phyloP scores from a whole-genome alignment of 2,329 filamentous ascomycete genomes.

The Myriosclerotinia duriaeana region DNA sequence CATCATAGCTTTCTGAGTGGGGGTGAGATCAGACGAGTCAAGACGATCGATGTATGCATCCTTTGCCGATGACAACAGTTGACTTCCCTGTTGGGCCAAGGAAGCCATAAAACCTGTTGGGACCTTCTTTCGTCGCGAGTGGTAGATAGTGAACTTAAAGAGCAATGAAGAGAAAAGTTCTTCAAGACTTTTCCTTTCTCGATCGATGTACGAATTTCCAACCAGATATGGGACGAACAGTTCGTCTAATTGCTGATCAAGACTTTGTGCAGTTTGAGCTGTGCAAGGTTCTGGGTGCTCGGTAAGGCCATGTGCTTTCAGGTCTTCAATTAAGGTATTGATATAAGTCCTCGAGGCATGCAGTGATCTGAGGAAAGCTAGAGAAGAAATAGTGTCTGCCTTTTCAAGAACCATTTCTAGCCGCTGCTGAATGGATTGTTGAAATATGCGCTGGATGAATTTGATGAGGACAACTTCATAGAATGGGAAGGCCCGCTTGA shows the following conservation, averaged over 20 bases:
- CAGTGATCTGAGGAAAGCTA: constrained; percentile 86
- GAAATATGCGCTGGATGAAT: constrained; percentile 93
- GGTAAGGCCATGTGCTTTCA: constrained; percentile 91
- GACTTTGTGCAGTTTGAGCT: constrained; percentile 74
- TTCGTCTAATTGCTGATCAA: constrained; percentile 74
- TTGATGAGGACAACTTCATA: constrained; percentile 91
- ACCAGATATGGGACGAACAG: constrained; percentile 71
- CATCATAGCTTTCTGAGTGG: constrained; percentile 87
- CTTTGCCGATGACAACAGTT: constrained; percentile 81
- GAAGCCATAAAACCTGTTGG: constrained; percentile 91
- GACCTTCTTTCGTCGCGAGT: constrained; percentile 82
- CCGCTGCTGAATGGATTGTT: constrained; percentile 95
- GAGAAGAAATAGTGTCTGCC: constrained; percentile 83
- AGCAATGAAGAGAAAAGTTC: constrained; percentile 86
- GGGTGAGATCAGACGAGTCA: constrained; percentile 82
- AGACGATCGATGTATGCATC: constrained; percentile 88
- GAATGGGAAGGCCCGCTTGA: constrained; percentile 93
- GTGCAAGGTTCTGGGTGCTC: constrained; percentile 93
- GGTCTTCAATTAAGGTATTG: constrained; percentile 80
- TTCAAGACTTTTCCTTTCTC: constrained; percentile 68
- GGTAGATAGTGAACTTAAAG: constrained; percentile 96
- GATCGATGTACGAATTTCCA: constrained; percentile 68
- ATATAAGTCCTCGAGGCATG: constrained; percentile 92
- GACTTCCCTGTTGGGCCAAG: constrained; percentile 83
- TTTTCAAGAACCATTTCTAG: constrained; percentile 96